phyloP scores from a whole-genome alignment of 1,139 yeast species.

The Arxiozyma heterogenica region DNA sequence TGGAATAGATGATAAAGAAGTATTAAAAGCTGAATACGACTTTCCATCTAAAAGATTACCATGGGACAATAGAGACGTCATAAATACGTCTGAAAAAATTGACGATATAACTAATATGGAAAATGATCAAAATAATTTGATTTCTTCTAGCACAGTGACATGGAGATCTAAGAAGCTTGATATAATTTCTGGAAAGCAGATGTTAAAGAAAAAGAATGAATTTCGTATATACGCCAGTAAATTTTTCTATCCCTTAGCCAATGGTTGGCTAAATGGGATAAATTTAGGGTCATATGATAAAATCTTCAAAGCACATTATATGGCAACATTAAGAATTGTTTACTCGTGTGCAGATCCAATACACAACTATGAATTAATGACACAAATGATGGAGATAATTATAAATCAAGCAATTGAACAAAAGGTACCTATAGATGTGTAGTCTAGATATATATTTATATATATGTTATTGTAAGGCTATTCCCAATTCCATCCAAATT shows the following conservation, averaged over 20 bases:
- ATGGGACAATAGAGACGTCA: constrained; percentile 20
- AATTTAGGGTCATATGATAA: constrained; percentile 31
- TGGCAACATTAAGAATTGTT: constrained; percentile 29
- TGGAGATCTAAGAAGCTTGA: constrained; percentile 32
- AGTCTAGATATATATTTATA: not conserved
- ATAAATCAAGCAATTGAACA: constrained; percentile 17
- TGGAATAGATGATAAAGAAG: constrained; percentile 44
- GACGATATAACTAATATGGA: not conserved
- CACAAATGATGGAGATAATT: constrained; percentile 20
- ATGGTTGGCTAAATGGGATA: constrained; percentile 34
- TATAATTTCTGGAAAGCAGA: constrained; percentile 5
- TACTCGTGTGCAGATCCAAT: constrained; percentile 32
- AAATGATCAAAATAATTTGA: not conserved
- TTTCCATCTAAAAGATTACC: constrained; percentile 31
- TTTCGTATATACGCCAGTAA: constrained; percentile 29
- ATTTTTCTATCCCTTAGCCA: constrained; percentile 34
- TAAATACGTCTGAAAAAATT: not conserved
- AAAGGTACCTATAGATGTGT: constrained; percentile 10
- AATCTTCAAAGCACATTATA: constrained; percentile 32
- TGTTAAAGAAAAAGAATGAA: constrained; percentile 16
- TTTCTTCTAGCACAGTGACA: constrained; percentile 10
- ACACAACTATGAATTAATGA: constrained; percentile 31
- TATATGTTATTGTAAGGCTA: not conserved
- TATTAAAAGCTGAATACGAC: constrained; percentile 30
- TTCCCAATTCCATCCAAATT: not conserved